Evolutionary conservation across 1,139 yeast genomes (phyloP), one percentile per base, ranked within the genome.

Genomic region (Blastobotrys malaysiensis): DNA sequence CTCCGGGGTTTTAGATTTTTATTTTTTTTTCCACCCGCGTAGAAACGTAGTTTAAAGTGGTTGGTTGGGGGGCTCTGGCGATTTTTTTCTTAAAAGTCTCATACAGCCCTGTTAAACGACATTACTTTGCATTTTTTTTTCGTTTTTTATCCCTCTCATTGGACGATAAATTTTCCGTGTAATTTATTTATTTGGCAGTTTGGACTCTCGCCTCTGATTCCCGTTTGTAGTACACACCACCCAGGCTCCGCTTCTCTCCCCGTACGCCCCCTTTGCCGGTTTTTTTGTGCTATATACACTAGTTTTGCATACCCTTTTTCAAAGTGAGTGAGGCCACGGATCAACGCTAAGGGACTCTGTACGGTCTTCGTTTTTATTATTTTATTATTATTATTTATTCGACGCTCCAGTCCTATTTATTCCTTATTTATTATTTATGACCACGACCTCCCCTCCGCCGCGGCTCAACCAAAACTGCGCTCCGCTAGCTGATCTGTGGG

Each of bases 401-500:
- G 39, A 31, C 39, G n/a, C 11, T 16, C 26, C 26, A 20, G 24
- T 44, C 46, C 39, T 39, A 13, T 39, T 50, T 22, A 43, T 45
- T 43, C 36, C 45, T 26, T 46, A 19, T 51, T 46, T 39, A 18
- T 46, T 20, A 45, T 43, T 22, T 48, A 56, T 56, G 60, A 57
- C 59, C 43, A 58, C 61, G 19, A 58, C 61, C 18, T 55, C 59
- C 24, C 58, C 59, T 13, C 57, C 59, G 27, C 49, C 53, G 43
- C 52, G 51, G 45, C 22, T 22, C 46, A 44, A 20, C n/a, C 46
- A 11, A 13, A 44, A 22, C 24, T 43, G 58, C 51, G 59, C 58
- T n/a, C 63, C 63, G n/a, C 50, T 62, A 46, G 61, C 63, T 18
- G 66, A 64, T 46, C 59, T 67, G 18, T 67, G 70, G 71, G 65